Percentiles rank a stretch among this genome's conserved stretches.
Conservation (phyloP, 805 yeast species). For the Ogataea wickerhamii region DNA sequence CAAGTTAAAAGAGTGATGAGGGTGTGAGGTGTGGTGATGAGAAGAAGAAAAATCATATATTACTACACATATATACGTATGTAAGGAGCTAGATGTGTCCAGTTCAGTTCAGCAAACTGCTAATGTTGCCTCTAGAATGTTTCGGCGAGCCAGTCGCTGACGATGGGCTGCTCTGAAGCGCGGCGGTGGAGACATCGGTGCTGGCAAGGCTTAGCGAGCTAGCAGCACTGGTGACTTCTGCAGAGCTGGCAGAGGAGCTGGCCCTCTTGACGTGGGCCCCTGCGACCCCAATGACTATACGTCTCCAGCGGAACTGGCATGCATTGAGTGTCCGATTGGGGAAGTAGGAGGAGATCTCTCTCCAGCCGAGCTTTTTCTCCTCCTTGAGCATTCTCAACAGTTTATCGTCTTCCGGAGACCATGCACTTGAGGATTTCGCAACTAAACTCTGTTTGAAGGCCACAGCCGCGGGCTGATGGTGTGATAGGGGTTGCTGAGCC, state of each 20-base stretch:
- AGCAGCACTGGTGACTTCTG: neutral
- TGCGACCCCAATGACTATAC: constrained; percentile 44
- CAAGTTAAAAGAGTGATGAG: no score
- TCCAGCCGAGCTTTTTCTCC: constrained; percentile 82
- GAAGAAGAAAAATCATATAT: no score
- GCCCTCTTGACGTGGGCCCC: constrained; percentile 2
- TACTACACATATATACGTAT: no score
- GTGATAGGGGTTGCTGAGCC: no score
- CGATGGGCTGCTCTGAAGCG: neutral
- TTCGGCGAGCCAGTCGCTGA: neutral
- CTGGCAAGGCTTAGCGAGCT: neutral
- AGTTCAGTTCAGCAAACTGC: constrained; percentile 1
- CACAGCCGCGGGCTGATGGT: no score
- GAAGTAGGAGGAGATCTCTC: constrained; percentile 78
- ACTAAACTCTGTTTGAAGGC: constrained; percentile 3
- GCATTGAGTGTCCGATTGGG: constrained; percentile 83
- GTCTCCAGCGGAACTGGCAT: constrained; percentile 86
- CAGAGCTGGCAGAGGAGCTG: neutral
- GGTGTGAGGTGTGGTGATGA: no score
- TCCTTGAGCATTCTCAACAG: constrained; percentile 74
- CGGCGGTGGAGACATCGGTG: neutral
- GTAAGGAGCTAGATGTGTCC: no score
- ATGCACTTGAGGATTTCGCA: constrained; percentile 41
- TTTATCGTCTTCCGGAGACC: constrained; percentile 78
- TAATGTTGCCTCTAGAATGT: neutral